These are phyloP conservation scores for Neocucurbitaria cava DNA, from an alignment of 2,329 filamentous ascomycete species.

Conservation along the genomic window DNA sequence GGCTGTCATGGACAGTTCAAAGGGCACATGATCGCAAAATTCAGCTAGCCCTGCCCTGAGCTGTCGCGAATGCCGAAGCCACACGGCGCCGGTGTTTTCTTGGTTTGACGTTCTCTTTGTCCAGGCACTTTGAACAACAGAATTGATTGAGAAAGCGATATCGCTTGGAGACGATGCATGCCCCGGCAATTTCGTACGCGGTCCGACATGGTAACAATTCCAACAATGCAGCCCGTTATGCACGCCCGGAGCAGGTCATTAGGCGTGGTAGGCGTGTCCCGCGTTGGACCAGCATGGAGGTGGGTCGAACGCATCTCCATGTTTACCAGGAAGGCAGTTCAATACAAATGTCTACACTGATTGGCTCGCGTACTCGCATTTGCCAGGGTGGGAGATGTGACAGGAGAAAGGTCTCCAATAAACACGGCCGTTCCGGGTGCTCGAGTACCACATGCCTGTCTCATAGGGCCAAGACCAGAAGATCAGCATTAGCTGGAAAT, in stretches of 20 bases:
- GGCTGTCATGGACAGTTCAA: slow-evolving; percentile 12
- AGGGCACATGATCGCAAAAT: slow-evolving; percentile 23
- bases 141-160: background rate
- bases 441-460: slow-evolving; percentile 30
- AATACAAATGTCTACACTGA: slow-evolving; percentile 21
- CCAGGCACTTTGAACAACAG: background rate
- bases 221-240: slow-evolving; percentile 12
- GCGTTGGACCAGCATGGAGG: slow-evolving; percentile 21
- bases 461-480: slow-evolving; percentile 12
- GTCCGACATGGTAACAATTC: slow-evolving; percentile 2
- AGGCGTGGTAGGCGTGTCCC: slow-evolving; percentile 19
- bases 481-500: slow-evolving; percentile 16
- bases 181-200: background rate
- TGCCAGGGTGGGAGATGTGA: slow-evolving; percentile 23
- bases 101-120: slow-evolving; percentile 10
- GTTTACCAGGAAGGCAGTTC: slow-evolving; percentile 15
- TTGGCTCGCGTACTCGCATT: slow-evolving; percentile 27
- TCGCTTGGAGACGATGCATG: background rate
- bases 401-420: slow-evolving; percentile 25
- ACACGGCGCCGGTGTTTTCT: slow-evolving; percentile 12
- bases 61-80: slow-evolving; percentile 16
- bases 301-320: slow-evolving; percentile 17
- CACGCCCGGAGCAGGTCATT: slow-evolving; percentile 14
- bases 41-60: slow-evolving; percentile 15
- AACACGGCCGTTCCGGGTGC: slow-evolving; percentile 10